These are phyloP conservation scores for Cairneyella variabilis DNA, from an alignment of 495 filamentous ascomycete genomes.

Conservation along the genomic window DNA sequence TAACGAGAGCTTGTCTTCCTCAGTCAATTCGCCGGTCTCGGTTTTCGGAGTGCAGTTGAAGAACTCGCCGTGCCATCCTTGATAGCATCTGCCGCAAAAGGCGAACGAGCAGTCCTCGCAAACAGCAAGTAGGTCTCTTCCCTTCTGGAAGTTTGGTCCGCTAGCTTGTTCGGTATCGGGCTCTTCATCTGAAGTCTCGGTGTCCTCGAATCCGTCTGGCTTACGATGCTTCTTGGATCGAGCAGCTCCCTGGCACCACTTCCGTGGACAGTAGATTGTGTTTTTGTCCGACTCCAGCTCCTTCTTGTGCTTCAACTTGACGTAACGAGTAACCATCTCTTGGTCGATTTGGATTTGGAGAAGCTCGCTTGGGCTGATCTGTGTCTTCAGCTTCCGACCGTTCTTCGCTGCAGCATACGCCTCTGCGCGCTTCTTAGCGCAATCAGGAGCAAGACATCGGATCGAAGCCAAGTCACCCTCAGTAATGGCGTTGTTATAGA, in stretches of 20 bases:
- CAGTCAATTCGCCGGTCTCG: conserved; percentile 60
- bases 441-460: conserved; percentile 72
- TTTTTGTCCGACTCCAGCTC: conserved; percentile 85
- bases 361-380: conserved; percentile 82
- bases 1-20: conserved; percentile 78
- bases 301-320: conserved; percentile 84
- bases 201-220: conserved; percentile 47
- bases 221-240: conserved; percentile 76
- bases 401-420: conserved; percentile 18
- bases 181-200: conserved; percentile 39
- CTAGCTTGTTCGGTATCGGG: conserved; percentile 44
- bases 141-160: conserved; percentile 21
- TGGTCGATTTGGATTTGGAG: conserved; percentile 75
- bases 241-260: conserved; percentile 93
- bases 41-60: conserved; percentile 55
- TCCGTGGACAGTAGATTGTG: conserved; percentile 89
- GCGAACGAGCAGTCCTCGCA: conserved; percentile 91
- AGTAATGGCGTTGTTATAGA: conserved; percentile 80
- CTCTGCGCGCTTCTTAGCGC: conserved; percentile 56
- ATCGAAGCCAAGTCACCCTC: conserved; percentile 78
- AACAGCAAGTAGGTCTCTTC: conserved; percentile 56
- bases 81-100: conserved; percentile 65
- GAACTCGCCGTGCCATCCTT: conserved; percentile 89
- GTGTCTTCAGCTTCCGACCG: conserved; percentile 48
- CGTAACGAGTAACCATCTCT: conserved; percentile 78